Base-by-base conservation (phyloP, 768 basidiomycete species). In the Agrocybe chaxingu region DNA sequence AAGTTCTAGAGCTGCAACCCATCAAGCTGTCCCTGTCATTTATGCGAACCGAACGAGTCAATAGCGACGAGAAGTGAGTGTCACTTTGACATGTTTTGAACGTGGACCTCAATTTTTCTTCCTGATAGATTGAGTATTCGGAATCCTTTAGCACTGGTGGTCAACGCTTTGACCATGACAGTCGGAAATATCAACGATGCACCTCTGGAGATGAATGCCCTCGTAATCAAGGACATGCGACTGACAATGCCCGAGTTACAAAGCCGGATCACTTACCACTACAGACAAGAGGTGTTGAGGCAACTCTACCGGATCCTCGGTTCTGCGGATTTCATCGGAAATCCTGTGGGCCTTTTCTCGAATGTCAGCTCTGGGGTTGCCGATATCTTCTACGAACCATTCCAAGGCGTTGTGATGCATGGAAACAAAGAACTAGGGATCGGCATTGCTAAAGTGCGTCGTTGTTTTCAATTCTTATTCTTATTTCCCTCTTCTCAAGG, bases 371-470 rank as follows among this genome's bases (percentile, higher is more conserved):
- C 94, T 29, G 97, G 97, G 8, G 91, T 98, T 4, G 90, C 90
- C 47, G 97, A 99, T 66, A 95, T 98, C 57, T 98, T 99, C 76
- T 97, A 98, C 57, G 96, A 98, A 66, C 97, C 97, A 1, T 97
- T 95, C 75, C 87, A 94, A 50, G 95, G 95, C 32, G 89, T 95
- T 30, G 89, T 99, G 49, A 89, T 96, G 81, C 93, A 93, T 60
- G 96, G 96, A 2, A 96, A 95, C 67, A 87, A 85, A 61, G 96
- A 98, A 51, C 69, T 98, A 24, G 97, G 95, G 3, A 85, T 93
- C 51, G 92, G 95, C 16, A 91, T 98, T 51, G 95, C 95, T 6
- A 93, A 97, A 77, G 92, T 91, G 56, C 54, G 51, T 47, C 3
- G 32, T 32, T 42, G 38, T 3, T 29, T n/a, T 36, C 16, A 7